Base-by-base conservation (phyloP, 2,329 filamentous ascomycete genomes). In the Penicillium brasilianum region DNA sequence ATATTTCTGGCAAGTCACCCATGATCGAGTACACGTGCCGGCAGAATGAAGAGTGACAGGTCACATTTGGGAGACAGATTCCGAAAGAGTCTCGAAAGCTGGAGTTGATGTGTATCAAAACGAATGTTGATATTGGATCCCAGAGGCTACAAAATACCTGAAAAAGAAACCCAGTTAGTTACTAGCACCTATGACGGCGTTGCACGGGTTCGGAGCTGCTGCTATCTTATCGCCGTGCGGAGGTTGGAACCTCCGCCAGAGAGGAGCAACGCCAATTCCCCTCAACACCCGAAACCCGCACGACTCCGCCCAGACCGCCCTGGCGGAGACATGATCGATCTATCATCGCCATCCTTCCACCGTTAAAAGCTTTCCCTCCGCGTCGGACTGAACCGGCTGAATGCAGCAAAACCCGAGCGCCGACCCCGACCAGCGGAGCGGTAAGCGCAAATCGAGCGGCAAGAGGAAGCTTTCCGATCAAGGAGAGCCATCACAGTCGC, bases 361-460 rank as follows among this genome's bases (percentile, higher is more conserved):
- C 61, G 65, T 62, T 69, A 65, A 70, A 59, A 63, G 61, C 61
- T 62, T 61, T 58, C 62, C 63, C 59, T 57, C 55, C 34, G 22
- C 18, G 59, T 69, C 67, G 67, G 71, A 71, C 67, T 66, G 66
- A 74, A 72, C 69, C 75, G 75, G 75, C 72, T 79, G 77, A 76
- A 80, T 80, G 78, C 77, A 74, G 73, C 71, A 76, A 70, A 72
- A 72, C 65, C 68, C 72, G 62, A 74, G 69, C 68, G 71, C 67
- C 69, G 70, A 75, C 66, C 71, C 74, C 71, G 75, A 77, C 67
- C 72, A 75, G 70, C 73, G 72, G 71, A 78, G 75, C 74, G 76
- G 76, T 72, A 79, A 79, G 72, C 76, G 75, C 71, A 77, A 76
- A 69, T 74, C 74, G 64, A 72, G 68, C 68, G 74, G 74, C 66